phyloP scores from a whole-genome alignment of 2,329 filamentous ascomycete species.

The Cytospora piceae region DNA sequence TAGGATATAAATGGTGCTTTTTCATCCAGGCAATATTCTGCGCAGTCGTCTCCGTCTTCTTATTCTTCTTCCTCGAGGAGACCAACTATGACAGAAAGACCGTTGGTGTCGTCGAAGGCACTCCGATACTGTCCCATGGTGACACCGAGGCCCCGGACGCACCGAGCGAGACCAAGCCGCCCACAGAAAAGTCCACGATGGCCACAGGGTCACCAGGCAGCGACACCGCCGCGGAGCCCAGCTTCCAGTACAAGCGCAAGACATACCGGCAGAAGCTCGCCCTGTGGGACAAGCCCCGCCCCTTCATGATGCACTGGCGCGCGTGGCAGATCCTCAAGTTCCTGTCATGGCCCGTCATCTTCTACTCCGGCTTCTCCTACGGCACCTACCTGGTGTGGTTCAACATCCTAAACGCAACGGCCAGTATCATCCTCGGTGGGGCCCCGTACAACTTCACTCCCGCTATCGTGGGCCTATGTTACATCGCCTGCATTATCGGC shows the following conservation, averaged over 20 bases:
- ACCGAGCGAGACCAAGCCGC: background rate
- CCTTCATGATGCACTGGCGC: conserved; percentile 44
- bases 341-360: conserved; percentile 47
- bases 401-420: conserved; percentile 43
- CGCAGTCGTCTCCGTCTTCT: conserved; percentile 35
- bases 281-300: conserved; percentile 38
- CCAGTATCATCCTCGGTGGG: conserved; percentile 40
- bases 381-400: conserved; percentile 41
- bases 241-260: conserved; percentile 38
- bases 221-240: conserved; percentile 3
- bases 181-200: conserved; percentile 7
- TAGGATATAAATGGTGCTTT: conserved; percentile 40
- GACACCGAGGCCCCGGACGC: conserved; percentile 17
- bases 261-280: conserved; percentile 44
- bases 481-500: conserved; percentile 38
- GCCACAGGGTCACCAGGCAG: background rate
- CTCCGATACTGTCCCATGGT: conserved; percentile 1
- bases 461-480: conserved; percentile 36
- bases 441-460: conserved; percentile 39
- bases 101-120: conserved; percentile 28
- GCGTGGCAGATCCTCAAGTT: conserved; percentile 41
- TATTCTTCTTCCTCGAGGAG: conserved; percentile 59
- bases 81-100: conserved; percentile 48
- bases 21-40: conserved; percentile 39
- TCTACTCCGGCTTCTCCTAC: conserved; percentile 44